Evolutionary conservation across 2,329 filamentous ascomycete genomes (phyloP), one percentile per base, ranked within the genome.

Genomic region (Uncinocarpus reesii): DNA sequence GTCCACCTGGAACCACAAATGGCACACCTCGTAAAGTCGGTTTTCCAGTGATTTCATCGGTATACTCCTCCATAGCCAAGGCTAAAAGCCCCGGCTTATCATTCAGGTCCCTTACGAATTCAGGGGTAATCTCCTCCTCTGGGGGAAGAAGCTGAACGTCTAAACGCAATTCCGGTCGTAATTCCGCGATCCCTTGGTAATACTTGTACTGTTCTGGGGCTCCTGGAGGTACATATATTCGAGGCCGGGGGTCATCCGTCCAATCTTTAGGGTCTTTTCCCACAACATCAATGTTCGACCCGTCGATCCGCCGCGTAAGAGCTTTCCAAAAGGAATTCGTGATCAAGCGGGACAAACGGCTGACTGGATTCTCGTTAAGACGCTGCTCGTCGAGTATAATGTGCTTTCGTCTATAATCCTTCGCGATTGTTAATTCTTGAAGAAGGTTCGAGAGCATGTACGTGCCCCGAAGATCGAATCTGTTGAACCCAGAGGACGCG

Each of bases 371-470:
- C 70, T 98, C 92, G 62, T 90, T 94, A 56, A 98, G 73, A 20
- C 90, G 83, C 7, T 83, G 84, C 63, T 95, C 88, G 60, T 96
- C 89, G 37, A 98, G 78, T 47, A 95, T 79, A 58, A 96, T 90
- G 61, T 87, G 82, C 66, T 88, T 87, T 52, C 86, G 83, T 51
- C 87, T 88, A 61, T 87, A 89, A 63, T 93, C 85, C 72, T 94
- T 83, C 55, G 92, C 92, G 56, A 96, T 76, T 1, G 85, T 92
- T 56, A 98, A 77, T 69, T 98, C 92, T 68, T 98, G 92, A 34
- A 96, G 75, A 38, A 96, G 79, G 64, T 96, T 98, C 53, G 90
- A 95, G 51, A 98, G 78, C 83, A 94, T 93, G 67, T 98, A 98
- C 26, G 87, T 96, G 59, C 92, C 92, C 55, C 90, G 84, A 53